phyloP scores from a whole-genome alignment of 768 basidiomycete genomes.

The Mrakia hoshinonis region DNA sequence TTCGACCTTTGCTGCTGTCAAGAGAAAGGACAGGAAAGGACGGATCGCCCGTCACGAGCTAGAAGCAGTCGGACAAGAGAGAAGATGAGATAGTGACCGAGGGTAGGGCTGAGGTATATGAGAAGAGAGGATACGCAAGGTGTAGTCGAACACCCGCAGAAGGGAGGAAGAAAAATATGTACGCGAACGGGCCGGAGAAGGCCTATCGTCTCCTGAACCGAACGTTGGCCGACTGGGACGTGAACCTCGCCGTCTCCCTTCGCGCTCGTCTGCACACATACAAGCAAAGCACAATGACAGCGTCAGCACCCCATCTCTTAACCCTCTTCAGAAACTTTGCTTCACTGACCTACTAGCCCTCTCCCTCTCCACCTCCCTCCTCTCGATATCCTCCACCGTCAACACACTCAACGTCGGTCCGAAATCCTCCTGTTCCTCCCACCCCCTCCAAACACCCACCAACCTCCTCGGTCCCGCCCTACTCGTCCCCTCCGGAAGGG shows the following conservation, averaged over 20 bases:
- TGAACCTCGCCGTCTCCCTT: slow-evolving; percentile 26
- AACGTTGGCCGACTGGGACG: neutral
- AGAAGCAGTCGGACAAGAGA: too few species aligned
- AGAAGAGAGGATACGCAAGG: too few species aligned
- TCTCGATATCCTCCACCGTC: slow-evolving; percentile 81
- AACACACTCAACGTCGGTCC: slow-evolving; percentile 78
- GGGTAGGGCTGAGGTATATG: too few species aligned
- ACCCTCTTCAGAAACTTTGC: too few species aligned
- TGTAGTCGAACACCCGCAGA: too few species aligned
- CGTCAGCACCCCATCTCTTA: too few species aligned
- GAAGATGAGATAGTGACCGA: too few species aligned
- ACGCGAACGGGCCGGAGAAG: neutral
- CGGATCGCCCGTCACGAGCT: too few species aligned
- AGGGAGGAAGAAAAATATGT: neutral
- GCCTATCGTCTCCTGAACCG: slow-evolving; percentile 6
- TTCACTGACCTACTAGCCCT: slow-evolving; percentile 50
- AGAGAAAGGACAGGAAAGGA: too few species aligned
- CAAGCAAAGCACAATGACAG: neutral
- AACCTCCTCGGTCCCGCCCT: slow-evolving; percentile 55
- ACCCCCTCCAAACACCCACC: slow-evolving; percentile 88
- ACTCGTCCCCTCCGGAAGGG: slow-evolving; percentile 28
- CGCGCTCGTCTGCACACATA: slow-evolving; percentile 17
- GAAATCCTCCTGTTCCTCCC: slow-evolving; percentile 85
- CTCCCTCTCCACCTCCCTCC: slow-evolving; percentile 78
- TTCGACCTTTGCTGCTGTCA: too few species aligned